Base-by-base conservation (phyloP, 2,329 filamentous ascomycete species). In the Lachnellula willkommii region DNA sequence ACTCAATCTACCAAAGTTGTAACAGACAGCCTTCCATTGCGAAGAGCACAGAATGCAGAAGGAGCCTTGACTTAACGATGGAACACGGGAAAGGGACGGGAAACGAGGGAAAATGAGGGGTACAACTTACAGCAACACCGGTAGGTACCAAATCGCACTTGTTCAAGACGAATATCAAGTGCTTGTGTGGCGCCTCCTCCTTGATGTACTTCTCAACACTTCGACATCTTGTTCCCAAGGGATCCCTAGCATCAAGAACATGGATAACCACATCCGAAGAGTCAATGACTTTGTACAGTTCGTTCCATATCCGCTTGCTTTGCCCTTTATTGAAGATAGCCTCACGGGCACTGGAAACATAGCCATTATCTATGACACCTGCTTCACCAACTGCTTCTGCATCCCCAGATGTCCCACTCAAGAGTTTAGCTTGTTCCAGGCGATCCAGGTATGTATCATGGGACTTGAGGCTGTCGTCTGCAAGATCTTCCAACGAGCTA, bases 1-100 rank as follows among this genome's bases (percentile, higher is more conserved):
- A 79, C 79, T 96, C 79, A 73, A 85, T 99, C 83, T 97, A 87
- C 94, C 94, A 96, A 90, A 84, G 88, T 88, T 90, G 89, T 99
- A 99, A 99, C 94, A 95, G 92, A 90, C 82, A 75, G 75, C 79
- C 83, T 85, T 86, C 87, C 89, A 94, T 85, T 72, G 79, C 73
- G 71, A 76, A 73, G 70, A 79, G 75, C 73, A 77, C 71, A 71
- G 69, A 68, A 77, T 80, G 83, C 76, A 80, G 85, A 84, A 82
- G 82, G 79, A 78, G 83, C 78, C 86, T 87, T 89, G 89, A 95
- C 93, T 94, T 95, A 90, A 94, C 91, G 76, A 79, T 67, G 63
- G 66, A 70, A 67, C 58, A 48, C 45, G 42, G 51, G 56, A 57
- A 50, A 42, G 51, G 46, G 53, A 55, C 54, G 8, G 49, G 56